Conservation (phyloP, 2,329 filamentous ascomycete genomes). For the Arthrobotrys pseudoclavata region DNA sequence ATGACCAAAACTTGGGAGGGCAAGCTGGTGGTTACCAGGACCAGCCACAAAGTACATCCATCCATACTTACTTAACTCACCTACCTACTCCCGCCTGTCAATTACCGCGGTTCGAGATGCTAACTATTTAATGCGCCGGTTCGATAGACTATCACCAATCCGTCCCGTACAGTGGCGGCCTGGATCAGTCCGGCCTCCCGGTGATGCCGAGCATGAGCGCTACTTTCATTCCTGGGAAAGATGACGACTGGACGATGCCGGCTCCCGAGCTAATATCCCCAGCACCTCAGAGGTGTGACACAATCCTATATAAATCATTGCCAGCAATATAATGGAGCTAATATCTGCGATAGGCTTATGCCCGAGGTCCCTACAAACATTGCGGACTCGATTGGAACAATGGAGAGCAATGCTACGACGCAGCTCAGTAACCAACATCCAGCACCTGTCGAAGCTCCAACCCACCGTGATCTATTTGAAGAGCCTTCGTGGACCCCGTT, state of each 20-base stretch:
- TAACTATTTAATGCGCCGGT: slow-evolving; percentile 17
- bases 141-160: slow-evolving; percentile 50
- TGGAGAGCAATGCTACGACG: slow-evolving; percentile 59
- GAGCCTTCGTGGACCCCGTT: slow-evolving; percentile 91
- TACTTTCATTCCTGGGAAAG: slow-evolving; percentile 77
- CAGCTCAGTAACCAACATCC: slow-evolving; percentile 62
- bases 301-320: background rate
- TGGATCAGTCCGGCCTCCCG: slow-evolving; percentile 52
- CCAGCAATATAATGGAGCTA: background rate
- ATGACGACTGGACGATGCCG: slow-evolving; percentile 78
- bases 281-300: slow-evolving; percentile 75
- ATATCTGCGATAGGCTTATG: slow-evolving; percentile 77
- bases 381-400: slow-evolving; percentile 76
- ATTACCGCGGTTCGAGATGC: background rate
- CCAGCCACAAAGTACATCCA: slow-evolving; percentile 44
- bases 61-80: no score
- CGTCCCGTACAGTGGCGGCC: slow-evolving; percentile 29
- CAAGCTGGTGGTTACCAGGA: slow-evolving; percentile 36
- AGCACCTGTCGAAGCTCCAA: slow-evolving; percentile 54
- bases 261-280: slow-evolving; percentile 76
- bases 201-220: slow-evolving; percentile 68
- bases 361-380: slow-evolving; percentile 97
- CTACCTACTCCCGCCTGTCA: slow-evolving; percentile 6
- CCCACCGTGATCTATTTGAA: slow-evolving; percentile 62
- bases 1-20: slow-evolving; percentile 46